Percentiles rank a stretch among this genome's conserved stretches.
These are phyloP conservation scores for Fusarium transvaalense DNA, from an alignment of 2,329 filamentous ascomycete genomes.

Conservation along the genomic window DNA sequence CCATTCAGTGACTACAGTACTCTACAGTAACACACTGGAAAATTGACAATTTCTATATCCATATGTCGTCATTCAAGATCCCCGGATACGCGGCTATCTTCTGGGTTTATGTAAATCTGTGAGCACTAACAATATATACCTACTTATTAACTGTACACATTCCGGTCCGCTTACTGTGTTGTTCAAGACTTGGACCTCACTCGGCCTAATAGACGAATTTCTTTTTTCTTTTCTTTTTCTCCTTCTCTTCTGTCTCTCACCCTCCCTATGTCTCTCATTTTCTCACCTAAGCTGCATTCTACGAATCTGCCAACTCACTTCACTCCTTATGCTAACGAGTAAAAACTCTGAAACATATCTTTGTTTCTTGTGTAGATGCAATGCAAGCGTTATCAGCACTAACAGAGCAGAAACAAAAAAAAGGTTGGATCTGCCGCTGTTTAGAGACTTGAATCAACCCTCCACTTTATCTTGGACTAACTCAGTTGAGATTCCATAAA, in stretches of 20 bases:
- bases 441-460: background rate
- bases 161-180: background rate
- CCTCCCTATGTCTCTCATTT: background rate
- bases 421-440: background rate
- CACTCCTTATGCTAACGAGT: background rate
- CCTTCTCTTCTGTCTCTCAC: background rate
- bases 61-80: conserved; percentile 18
- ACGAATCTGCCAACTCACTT: conserved; percentile 18
- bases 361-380: background rate
- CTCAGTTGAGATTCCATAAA: conserved; percentile 8
- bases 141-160: background rate
- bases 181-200: background rate
- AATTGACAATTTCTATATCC: background rate
- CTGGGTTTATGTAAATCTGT: conserved; percentile 20
- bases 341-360: background rate
- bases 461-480: background rate
- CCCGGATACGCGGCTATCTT: conserved; percentile 18
- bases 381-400: conserved; percentile 36
- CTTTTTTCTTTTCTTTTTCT: background rate
- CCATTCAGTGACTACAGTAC: background rate
- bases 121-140: conserved; percentile 25
- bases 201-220: background rate
- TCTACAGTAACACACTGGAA: conserved; percentile 1
- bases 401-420: conserved; percentile 4
- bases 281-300: conserved; percentile 25